A percentile compares a stretch with the other conserved stretches of the same genome.
phyloP scores from a whole-genome alignment of 2,329 filamentous ascomycete genomes.

The Botrytis sinoallii region DNA sequence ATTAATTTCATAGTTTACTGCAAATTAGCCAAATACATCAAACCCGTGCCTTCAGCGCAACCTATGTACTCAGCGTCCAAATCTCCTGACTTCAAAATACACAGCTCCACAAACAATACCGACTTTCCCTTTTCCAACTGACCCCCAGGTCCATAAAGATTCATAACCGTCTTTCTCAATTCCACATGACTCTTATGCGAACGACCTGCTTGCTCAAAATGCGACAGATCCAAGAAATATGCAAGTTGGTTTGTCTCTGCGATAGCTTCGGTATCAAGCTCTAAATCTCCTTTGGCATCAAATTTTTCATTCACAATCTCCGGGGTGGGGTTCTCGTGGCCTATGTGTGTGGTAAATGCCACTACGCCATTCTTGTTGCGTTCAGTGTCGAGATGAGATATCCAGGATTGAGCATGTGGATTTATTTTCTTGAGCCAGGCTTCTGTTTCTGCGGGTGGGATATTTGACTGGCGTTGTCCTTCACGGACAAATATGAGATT shows the following conservation, averaged over 20 bases:
- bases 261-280: conserved; percentile 10
- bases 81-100: conserved; percentile 27
- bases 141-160: conserved; percentile 25
- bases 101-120: conserved; percentile 24
- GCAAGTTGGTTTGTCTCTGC: conserved; percentile 24
- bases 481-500: conserved; percentile 26
- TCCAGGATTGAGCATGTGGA: conserved; percentile 25
- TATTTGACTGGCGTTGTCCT: conserved; percentile 23
- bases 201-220: conserved; percentile 27
- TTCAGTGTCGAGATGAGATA: conserved; percentile 22
- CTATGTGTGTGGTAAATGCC: conserved; percentile 23
- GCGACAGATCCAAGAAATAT: conserved; percentile 28
- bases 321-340: conserved; percentile 21
- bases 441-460: conserved; percentile 23
- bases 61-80: conserved; percentile 34
- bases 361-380: conserved; percentile 24
- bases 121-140: conserved; percentile 21
- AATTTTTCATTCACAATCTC: neutral
- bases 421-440: conserved; percentile 22
- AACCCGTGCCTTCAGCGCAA: conserved; percentile 36
- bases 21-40: conserved; percentile 37
- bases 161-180: conserved; percentile 24
- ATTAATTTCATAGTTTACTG: neutral
- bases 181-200: conserved; percentile 22
- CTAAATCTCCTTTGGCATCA: neutral